Percentiles rank a stretch among this genome's conserved stretches.
phyloP scores from a whole-genome alignment of 2,329 filamentous ascomycete species.

The Blastomyces gilchristii region DNA sequence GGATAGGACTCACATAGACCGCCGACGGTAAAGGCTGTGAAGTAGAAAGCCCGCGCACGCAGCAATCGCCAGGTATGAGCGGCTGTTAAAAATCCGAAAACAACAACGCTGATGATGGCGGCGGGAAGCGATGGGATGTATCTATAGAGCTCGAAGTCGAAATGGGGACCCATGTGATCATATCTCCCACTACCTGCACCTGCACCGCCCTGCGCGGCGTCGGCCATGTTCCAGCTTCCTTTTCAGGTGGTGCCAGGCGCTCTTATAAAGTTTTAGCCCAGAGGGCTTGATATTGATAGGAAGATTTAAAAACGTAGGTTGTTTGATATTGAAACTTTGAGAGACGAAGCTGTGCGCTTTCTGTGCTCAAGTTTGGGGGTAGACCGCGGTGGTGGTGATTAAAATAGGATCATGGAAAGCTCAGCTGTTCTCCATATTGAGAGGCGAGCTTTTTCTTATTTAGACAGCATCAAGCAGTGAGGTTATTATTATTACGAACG shows the following conservation, averaged over 20 bases:
- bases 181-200: too few species aligned
- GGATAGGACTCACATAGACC: constrained; percentile 33
- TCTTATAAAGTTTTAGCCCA: background rate
- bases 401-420: too few species aligned
- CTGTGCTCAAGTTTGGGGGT: too few species aligned
- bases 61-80: constrained; percentile 33
- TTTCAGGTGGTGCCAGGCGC: background rate
- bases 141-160: constrained; percentile 29
- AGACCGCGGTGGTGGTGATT: too few species aligned
- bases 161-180: background rate
- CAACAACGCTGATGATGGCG: constrained; percentile 33
- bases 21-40: constrained; percentile 44
- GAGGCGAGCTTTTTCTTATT: too few species aligned
- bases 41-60: constrained; percentile 39
- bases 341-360: too few species aligned
- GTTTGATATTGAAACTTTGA: too few species aligned
- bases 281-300: background rate
- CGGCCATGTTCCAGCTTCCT: background rate
- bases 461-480: too few species aligned
- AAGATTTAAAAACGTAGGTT: too few species aligned
- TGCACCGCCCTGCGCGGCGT: background rate
- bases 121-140: constrained; percentile 40
- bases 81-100: constrained; percentile 32
- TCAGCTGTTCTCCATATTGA: too few species aligned
- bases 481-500: too few species aligned